phyloP scores from a whole-genome alignment of 805 yeast genomes.

The Spathaspora passalidarum region DNA sequence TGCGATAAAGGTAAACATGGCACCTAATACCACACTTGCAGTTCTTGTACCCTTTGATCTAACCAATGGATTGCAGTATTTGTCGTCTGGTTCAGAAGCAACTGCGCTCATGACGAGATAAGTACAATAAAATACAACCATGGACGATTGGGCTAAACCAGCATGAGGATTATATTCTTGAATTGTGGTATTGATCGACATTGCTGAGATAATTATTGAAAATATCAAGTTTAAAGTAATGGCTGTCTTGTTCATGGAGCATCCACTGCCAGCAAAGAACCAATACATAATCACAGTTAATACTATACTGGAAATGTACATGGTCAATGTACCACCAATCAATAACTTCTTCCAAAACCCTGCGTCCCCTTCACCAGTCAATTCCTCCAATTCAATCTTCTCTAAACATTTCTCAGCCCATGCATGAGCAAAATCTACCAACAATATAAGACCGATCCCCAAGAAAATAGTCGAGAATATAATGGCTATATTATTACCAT shows the following conservation, averaged over 20 bases:
- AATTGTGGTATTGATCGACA: conserved; percentile 77
- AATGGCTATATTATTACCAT: conserved; percentile 90
- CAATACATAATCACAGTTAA: conserved; percentile 79
- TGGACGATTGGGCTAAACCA: conserved; percentile 93
- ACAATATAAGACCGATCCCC: conserved; percentile 81
- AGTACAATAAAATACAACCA: conserved; percentile 92
- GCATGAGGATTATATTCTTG: conserved; percentile 94
- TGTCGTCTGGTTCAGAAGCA: conserved; percentile 95
- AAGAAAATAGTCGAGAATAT: conserved; percentile 81
- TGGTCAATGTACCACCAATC: conserved; percentile 80
- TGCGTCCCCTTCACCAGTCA: conserved; percentile 48
- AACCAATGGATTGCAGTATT: conserved; percentile 84
- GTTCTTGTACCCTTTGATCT: conserved; percentile 90
- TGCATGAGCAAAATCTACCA: conserved; percentile 96
- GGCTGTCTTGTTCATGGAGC: conserved; percentile 87
- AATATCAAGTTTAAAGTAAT: conserved; percentile 73
- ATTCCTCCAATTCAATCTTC: conserved; percentile 76
- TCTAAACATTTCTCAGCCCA: conserved; percentile 97
- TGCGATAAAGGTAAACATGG: conserved; percentile 89
- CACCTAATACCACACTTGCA: conserved; percentile 82
- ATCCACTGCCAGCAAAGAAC: conserved; percentile 76
- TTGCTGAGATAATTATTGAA: conserved; percentile 57
- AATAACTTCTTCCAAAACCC: conserved; percentile 76
- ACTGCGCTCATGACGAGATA: conserved; percentile 90
- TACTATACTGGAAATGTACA: conserved; percentile 73